Evolutionary conservation across 345 rosid genomes (phyloP).

Genomic region (Trapa bicornis): DNA sequence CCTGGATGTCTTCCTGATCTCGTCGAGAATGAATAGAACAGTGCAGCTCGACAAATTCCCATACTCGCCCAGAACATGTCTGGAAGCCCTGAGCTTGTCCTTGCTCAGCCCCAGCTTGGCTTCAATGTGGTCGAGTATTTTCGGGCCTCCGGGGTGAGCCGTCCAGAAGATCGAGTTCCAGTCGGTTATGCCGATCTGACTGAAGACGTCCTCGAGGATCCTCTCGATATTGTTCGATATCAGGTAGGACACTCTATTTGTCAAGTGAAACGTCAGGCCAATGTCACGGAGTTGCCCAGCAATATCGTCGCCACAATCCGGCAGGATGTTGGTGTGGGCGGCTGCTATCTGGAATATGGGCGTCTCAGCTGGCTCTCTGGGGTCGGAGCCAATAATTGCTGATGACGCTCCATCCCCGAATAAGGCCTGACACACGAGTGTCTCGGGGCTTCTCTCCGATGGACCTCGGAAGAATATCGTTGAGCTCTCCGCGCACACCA

Average conservation of each 20-base stretch:
- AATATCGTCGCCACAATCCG: constrained; percentile 53
- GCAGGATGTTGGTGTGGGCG: constrained; percentile 47
- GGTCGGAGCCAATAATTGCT: constrained; percentile 47
- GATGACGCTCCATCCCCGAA: constrained; percentile 66
- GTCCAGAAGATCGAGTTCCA: constrained; percentile 74
- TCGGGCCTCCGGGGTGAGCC: constrained; percentile 70
- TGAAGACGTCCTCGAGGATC: constrained; percentile 43
- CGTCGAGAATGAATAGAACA: constrained; percentile 54
- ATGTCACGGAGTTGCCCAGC: constrained; percentile 53
- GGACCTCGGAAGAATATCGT: constrained; percentile 71
- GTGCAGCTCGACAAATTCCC: constrained; percentile 77
- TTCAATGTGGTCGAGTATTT: constrained; percentile 49
- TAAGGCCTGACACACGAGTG: constrained; percentile 54
- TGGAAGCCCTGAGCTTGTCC: constrained; percentile 41
- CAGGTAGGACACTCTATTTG: constrained; percentile 41
- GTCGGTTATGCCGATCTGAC: constrained; percentile 47
- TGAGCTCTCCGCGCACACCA: constrained; percentile 58
- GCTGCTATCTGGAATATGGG: constrained; percentile 47
- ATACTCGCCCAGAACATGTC: constrained; percentile 49
- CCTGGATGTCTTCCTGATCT: constrained; percentile 48
- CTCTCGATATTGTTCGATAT: constrained; percentile 59
- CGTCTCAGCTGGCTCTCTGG: constrained; percentile 26
- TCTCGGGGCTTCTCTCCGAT: constrained; percentile 32
- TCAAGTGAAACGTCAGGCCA: constrained; percentile 51
- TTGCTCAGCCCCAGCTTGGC: constrained; percentile 26